A percentile compares a stretch with the other conserved stretches of the same genome.
phyloP scores from a whole-genome alignment of 2,329 filamentous ascomycete genomes.

The Fusarium oxysporum region DNA sequence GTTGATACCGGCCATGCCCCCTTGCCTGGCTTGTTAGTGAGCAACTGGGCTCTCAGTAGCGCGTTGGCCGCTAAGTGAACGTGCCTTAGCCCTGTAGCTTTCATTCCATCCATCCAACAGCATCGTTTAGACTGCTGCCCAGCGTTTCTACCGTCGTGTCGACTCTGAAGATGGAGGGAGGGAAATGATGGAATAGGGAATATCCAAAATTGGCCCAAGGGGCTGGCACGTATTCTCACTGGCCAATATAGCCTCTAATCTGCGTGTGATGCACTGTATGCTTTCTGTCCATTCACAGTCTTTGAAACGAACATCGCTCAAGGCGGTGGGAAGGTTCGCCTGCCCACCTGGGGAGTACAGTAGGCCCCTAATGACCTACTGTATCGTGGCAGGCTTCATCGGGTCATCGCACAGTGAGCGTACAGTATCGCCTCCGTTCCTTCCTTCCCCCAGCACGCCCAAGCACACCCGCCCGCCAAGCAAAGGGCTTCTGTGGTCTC shows the following conservation, averaged over 20 bases:
- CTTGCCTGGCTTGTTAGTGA: constrained; percentile 31
- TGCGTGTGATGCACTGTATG: constrained; percentile 37
- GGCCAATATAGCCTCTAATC: constrained; percentile 9
- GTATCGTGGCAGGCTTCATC: constrained; percentile 10
- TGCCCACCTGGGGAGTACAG: not conserved
- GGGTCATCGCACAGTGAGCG: constrained; percentile 16
- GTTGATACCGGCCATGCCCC: constrained; percentile 18
- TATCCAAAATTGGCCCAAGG: constrained; percentile 25
- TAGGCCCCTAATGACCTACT: not conserved
- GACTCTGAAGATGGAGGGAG: constrained; percentile 3
- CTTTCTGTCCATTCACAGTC: constrained; percentile 33
- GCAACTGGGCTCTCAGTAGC: constrained; percentile 23
- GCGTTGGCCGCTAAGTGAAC: constrained; percentile 32
- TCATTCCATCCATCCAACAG: constrained; percentile 33
- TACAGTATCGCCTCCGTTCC: constrained; percentile 39
- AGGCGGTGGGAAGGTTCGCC: constrained; percentile 18
- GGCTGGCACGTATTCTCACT: constrained; percentile 35
- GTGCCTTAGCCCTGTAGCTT: constrained; percentile 26
- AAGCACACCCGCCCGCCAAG: constrained; percentile 43
- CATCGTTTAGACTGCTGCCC: constrained; percentile 12
- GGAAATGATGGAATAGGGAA: constrained; percentile 3
- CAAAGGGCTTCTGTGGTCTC: constrained; percentile 19
- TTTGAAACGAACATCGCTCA: constrained; percentile 8
- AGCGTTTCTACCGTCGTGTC: constrained; percentile 4
- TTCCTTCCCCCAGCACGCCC: constrained; percentile 30